phyloP scores from a whole-genome alignment of 176 grass and related monocot genomes.

The Aegilops sharonensis region DNA sequence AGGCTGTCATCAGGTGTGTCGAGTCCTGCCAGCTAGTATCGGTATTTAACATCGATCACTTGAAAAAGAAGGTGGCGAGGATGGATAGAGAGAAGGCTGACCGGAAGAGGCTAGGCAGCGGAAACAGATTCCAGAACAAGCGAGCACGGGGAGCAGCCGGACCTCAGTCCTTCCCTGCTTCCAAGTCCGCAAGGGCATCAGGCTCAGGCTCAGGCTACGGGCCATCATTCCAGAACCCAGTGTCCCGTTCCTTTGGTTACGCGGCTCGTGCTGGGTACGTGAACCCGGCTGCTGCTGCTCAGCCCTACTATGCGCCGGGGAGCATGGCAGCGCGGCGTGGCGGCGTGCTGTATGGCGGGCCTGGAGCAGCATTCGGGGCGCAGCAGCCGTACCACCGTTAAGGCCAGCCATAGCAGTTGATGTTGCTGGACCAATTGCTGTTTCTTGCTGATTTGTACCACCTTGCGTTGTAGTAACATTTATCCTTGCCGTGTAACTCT shows the following conservation, averaged over 20 bases:
- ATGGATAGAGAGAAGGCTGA: slow-evolving; percentile 65
- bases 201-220: slow-evolving; percentile 27
- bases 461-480: neutral
- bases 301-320: slow-evolving; percentile 20
- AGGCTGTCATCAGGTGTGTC: slow-evolving; percentile 69
- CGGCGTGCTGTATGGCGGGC: slow-evolving; percentile 21
- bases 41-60: slow-evolving; percentile 37
- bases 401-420: neutral
- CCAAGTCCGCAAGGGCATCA: slow-evolving; percentile 40
- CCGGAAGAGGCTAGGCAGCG: slow-evolving; percentile 43
- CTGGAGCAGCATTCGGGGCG: slow-evolving; percentile 25
- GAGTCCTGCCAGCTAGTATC: slow-evolving; percentile 63
- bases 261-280: slow-evolving; percentile 15
- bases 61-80: slow-evolving; percentile 52
- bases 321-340: slow-evolving; percentile 16
- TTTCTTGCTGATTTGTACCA: slow-evolving; percentile 16
- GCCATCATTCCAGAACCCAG: slow-evolving; percentile 36
- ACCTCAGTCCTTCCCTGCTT: slow-evolving; percentile 24
- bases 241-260: slow-evolving; percentile 39
- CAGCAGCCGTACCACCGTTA: slow-evolving; percentile 38
- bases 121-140: slow-evolving; percentile 45
- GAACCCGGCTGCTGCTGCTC: slow-evolving; percentile 17
- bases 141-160: slow-evolving; percentile 30
- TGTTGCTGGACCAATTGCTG: slow-evolving; percentile 23
- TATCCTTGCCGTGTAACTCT: slow-evolving; percentile 8